Conservation (phyloP, 2,329 filamentous ascomycete genomes). For the Tolypocladium tundrense region DNA sequence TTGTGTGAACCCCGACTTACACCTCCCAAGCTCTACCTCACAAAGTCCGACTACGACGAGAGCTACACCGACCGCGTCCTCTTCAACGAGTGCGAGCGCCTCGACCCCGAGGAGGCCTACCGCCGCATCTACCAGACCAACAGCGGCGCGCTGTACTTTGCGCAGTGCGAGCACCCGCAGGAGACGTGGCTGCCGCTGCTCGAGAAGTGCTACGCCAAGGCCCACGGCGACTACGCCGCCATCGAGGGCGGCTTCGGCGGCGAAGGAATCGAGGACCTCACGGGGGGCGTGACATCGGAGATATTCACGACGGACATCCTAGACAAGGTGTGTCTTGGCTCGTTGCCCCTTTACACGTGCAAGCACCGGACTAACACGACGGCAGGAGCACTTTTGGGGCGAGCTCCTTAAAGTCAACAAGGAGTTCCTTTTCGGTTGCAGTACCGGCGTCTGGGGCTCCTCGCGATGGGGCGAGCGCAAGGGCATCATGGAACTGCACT, state of each 20-base stretch:
- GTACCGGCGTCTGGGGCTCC: conserved; percentile 30
- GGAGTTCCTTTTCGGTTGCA: conserved; percentile 61
- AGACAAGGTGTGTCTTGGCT: conserved; percentile 48
- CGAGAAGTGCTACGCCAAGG: conserved; percentile 74
- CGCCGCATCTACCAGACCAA: conserved; percentile 63
- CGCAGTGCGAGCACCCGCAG: conserved; percentile 62
- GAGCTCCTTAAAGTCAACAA: conserved; percentile 70
- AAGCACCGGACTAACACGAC: background rate
- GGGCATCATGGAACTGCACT: conserved; percentile 48
- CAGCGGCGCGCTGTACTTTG: conserved; percentile 66
- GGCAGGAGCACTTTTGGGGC: conserved; percentile 53
- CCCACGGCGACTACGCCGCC: conserved; percentile 66
- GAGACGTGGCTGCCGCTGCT: conserved; percentile 73
- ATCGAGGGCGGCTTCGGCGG: conserved; percentile 63
- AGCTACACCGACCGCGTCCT: conserved; percentile 34
- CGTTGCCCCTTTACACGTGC: too few relatives aligned
- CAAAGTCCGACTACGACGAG: conserved; percentile 53
- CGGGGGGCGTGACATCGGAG: conserved; percentile 57
- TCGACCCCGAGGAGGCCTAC: conserved; percentile 49
- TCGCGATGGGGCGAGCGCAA: conserved; percentile 30
- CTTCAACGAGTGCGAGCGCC: conserved; percentile 33
- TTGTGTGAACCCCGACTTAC: background rate
- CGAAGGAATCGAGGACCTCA: conserved; percentile 50
- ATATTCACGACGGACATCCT: conserved; percentile 58
- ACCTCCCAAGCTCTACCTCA: conserved; percentile 34